Evolutionary conservation across 257 asterid species (phyloP), one percentile per base, ranked within the genome.

Genomic region (Solanum phureja): DNA sequence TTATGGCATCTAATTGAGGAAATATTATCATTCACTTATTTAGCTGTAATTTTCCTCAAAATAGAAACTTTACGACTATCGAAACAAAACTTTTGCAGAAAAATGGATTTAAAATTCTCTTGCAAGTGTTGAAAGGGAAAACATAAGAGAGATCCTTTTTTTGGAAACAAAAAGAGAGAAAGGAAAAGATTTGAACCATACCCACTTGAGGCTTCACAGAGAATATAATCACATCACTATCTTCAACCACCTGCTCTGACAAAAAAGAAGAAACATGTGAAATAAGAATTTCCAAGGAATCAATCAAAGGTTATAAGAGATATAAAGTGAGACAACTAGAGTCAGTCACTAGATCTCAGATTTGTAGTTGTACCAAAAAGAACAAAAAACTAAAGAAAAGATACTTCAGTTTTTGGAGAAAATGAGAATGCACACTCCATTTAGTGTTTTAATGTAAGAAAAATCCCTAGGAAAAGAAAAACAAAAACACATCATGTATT

Each of bases 181-280:
- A 74, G 37, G 35, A 13, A 38, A 66, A 33, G 77, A 35, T n/a
- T 16, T 19, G 60, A 71, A 86, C 69, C 75, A 29, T 97, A 97
- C 98, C 98, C 86, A 93, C 92, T 95, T 97, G 98, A 91, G 99
- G 98, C 89, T 95, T 97, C 91, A 97, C 98, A 23, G 98, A 95
- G 90, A 97, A 92, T 81, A 95, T 79, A 85, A 97, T 92, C 87
- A 97, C 98, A 83, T 97, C 98, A 86, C 98, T 93, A 83, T 93
- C 95, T 92, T 93, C 93, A 88, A 95, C 98, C 35, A 95, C 99
- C 99, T 97, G 96, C 88, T 62, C 58, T 79, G 87, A 62, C 88
- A 87, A 88, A 91, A 60, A 60, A 90, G 16, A 68, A 34, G 34
- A 86, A 72, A 19, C 69, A 60, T 87, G 71, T 46, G 42, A 83